phyloP scores from a whole-genome alignment of 805 yeast genomes.

The Yarrowia keelungensis region DNA sequence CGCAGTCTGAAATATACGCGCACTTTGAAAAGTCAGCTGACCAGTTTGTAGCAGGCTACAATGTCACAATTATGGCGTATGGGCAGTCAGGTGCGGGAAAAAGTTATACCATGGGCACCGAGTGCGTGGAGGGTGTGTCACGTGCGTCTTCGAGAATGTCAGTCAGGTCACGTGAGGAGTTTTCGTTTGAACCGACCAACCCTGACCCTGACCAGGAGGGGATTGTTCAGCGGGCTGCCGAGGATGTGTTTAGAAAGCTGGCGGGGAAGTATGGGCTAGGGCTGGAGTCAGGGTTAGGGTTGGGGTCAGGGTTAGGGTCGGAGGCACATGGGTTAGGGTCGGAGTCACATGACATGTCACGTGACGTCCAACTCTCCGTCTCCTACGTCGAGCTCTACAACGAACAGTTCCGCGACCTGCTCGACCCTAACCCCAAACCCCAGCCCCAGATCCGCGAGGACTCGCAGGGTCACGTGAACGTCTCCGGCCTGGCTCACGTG shows the following conservation, averaged over 20 bases:
- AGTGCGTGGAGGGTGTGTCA: conserved; percentile 3
- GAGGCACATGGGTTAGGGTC: too few species aligned
- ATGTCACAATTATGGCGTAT: conserved; percentile 46
- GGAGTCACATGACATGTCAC: too few species aligned
- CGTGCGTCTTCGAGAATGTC: background rate
- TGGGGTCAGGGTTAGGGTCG: background rate
- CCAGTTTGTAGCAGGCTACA: conserved; percentile 44
- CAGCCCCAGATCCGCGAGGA: conserved; percentile 61
- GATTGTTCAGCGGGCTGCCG: conserved; percentile 58
- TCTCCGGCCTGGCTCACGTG: conserved; percentile 62
- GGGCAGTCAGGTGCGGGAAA: conserved; percentile 53
- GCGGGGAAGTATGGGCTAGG: background rate
- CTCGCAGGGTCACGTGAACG: conserved; percentile 61
- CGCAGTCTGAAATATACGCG: conserved; percentile 42
- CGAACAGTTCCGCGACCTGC: conserved; percentile 58
- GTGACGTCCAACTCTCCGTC: conserved; percentile 45
- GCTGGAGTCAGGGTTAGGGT: background rate
- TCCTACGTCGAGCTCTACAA: conserved; percentile 72
- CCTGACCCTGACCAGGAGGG: conserved; percentile 53
- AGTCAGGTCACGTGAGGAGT: background rate
- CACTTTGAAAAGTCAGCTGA: conserved; percentile 39
- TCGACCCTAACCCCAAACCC: conserved; percentile 48
- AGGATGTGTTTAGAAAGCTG: conserved; percentile 39
- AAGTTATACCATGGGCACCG: conserved; percentile 54
- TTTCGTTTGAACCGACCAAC: background rate